Base-by-base conservation (phyloP, 495 filamentous ascomycete species). In the Darksidea phi region DNA sequence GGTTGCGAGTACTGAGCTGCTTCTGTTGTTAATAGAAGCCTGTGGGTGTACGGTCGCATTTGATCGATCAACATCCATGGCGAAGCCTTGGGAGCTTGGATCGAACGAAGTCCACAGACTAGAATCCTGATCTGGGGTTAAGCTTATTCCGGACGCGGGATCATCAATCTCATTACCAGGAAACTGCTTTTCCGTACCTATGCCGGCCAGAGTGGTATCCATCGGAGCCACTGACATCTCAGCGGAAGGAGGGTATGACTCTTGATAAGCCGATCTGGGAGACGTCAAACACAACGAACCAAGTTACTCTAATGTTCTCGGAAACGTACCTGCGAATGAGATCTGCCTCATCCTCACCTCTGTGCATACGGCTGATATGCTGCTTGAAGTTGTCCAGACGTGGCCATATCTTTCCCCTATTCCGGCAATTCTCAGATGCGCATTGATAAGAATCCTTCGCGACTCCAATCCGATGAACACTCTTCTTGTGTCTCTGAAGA, bases 321-420 rank as follows among this genome's bases (percentile, higher is more conserved):
- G 28, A n/a, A 23, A 18, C 57, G 24, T 74, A 87, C 87, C 70
- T 79, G 54, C 75, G 75, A 48, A 84, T 71, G 21, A 87, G 78
- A 13, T 71, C 63, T 5, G 81, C 77, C 1, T 79, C 66, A 60
- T 86, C 77, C 32, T 80, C 75, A 3, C 81, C 77, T 20, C 72
- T 69, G 73, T 98, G 93, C 69, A 94, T 86, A n/a, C 88, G 83
- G 57, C 79, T 80, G 45, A 95, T 78, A 67, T 98, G 94, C 56
- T 88, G 86, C 68, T 85, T 86, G 73, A 97, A 98, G 64, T 98
- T 98, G 72, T 98, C 94, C 51, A 88, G 72, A 7, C 94, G 84
- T 10, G 89, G 91, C 89, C 93, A 97, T 43, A 80, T 77, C 74
- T 97, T 97, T 17, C 80, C 76, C 53, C 82, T 85, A 20, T 80